phyloP scores from a whole-genome alignment of 2,329 filamentous ascomycete species.

The Aspergillus luchuensis region DNA sequence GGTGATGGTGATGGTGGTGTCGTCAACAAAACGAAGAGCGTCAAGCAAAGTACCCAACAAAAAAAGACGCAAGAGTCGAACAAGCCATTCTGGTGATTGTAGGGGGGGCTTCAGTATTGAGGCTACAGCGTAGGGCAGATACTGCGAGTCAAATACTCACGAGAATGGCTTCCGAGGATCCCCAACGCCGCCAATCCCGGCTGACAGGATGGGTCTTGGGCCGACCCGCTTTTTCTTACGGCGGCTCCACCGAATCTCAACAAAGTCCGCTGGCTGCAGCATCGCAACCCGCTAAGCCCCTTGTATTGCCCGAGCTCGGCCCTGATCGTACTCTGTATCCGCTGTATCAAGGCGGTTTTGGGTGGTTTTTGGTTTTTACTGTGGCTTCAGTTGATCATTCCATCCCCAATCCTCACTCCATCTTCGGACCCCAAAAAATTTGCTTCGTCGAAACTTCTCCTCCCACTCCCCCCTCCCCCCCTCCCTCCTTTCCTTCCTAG shows the following conservation, averaged over 20 bases:
- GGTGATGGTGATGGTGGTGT: background rate
- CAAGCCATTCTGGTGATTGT: constrained; percentile 1
- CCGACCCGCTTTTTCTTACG: constrained; percentile 12
- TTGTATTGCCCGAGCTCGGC: constrained; percentile 16
- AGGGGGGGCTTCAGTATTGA: constrained; percentile 23
- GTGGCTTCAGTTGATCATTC: constrained; percentile 5
- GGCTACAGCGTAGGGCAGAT: constrained; percentile 30
- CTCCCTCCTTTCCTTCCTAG: background rate
- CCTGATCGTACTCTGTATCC: constrained; percentile 8
- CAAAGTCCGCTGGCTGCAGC: constrained; percentile 7
- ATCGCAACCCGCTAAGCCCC: constrained; percentile 2
- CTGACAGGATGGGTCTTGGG: constrained; percentile 14
- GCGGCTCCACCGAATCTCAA: constrained; percentile 21
- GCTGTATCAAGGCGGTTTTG: constrained; percentile 1
- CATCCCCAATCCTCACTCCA: background rate
- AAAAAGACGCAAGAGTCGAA: constrained; percentile 7
- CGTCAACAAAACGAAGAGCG: constrained; percentile 8
- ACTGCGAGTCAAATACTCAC: constrained; percentile 25
- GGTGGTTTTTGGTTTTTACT: constrained; percentile 3
- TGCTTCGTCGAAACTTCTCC: background rate
- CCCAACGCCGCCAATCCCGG: constrained; percentile 20
- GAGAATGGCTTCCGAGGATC: constrained; percentile 15
- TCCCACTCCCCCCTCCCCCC: constrained; percentile 1
- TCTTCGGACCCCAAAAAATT: constrained; percentile 8
- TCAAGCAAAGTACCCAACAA: constrained; percentile 19